phyloP scores from a whole-genome alignment of 2,329 filamentous ascomycete genomes.

The Ophiostoma novo-ulmi region DNA sequence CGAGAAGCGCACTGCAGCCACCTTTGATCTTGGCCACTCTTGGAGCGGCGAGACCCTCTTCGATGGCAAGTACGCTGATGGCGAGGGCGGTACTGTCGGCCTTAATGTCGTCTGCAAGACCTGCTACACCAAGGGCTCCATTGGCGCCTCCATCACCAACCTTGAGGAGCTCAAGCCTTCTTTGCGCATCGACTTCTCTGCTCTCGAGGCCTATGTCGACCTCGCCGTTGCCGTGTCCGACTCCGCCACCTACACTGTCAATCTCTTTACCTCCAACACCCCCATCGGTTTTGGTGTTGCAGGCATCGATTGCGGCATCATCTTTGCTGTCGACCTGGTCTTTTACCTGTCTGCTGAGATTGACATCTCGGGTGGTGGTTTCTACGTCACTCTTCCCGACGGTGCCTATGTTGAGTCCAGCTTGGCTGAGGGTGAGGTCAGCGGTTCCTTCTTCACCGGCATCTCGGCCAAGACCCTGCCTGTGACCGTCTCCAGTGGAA shows the following conservation, averaged over 20 bases:
- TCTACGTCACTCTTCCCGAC: constrained; percentile 49
- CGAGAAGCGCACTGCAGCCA: constrained; percentile 25
- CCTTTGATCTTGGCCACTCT: constrained; percentile 25
- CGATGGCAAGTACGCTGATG: constrained; percentile 13
- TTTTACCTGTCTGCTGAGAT: constrained; percentile 45
- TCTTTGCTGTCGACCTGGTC: constrained; percentile 50
- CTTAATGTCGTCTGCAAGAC: constrained; percentile 41
- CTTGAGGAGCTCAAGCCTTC: constrained; percentile 39
- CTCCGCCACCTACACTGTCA: constrained; percentile 47
- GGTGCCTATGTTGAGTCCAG: constrained; percentile 40
- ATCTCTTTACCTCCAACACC: constrained; percentile 44
- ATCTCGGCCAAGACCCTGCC: constrained; percentile 43
- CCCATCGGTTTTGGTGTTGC: constrained; percentile 42
- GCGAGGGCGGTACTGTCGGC: constrained; percentile 24
- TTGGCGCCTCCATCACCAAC: constrained; percentile 41
- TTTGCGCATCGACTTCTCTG: constrained; percentile 44
- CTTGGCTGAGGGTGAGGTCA: constrained; percentile 42
- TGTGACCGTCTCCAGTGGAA: constrained; percentile 44
- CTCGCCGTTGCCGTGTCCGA: constrained; percentile 43
- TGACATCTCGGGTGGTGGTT: constrained; percentile 46
- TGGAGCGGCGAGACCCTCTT: constrained; percentile 28
- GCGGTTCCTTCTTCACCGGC: constrained; percentile 43
- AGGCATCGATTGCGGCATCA: constrained; percentile 42
- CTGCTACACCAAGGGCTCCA: constrained; percentile 48
- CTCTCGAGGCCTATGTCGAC: constrained; percentile 49